Base-by-base conservation (phyloP, 108 stramenopile genomes). In the Nannochloropsis gaditana region DNA sequence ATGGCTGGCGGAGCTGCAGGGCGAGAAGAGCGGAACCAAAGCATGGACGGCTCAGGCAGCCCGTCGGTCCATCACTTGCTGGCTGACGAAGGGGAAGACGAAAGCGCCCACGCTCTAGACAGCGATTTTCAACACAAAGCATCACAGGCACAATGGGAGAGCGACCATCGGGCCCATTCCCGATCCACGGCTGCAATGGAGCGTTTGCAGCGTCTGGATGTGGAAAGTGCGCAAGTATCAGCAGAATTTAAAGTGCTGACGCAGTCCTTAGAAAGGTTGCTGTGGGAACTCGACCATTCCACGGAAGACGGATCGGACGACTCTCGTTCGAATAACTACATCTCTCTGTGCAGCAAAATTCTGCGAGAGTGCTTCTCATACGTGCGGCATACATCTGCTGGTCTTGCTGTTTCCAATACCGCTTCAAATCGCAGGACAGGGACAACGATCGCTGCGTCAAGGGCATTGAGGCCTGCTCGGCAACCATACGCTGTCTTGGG, bases 201-300 rank as follows among this genome's bases (percentile, higher is more conserved):
- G 59, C 59, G 59, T 8, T n/a, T 73, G 3, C 19, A 15, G n/a
- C 15, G 59, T 4, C n/a, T 73, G 59, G 59, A 73, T 73, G 8
- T 73, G n/a, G 59, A 73, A n/a, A 73, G 19, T n/a, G 59, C 19
- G n/a, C 59, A n/a, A 6, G 6, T 73, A 15, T 73, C 59, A n/a
- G 2, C 59, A n/a, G 59, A n/a, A 4, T 15, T 73, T 2, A 15
- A 73, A 73, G n/a, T 73, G 59, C n/a, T 73, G 59, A n/a, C 6
- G 59, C 59, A 73, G 19, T n/a, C 19, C 59, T 73, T 73, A n/a
- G 59, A 73, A n/a, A 15, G 59, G 59, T n/a, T 73, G 59, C 59
- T n/a, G 8, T 2, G 59, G 59, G 59, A 15, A n/a, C 59, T 73
- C 19, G 6, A 73, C 19, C 19, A 15, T 6, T 73, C n/a, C 19